Conservation (phyloP, 495 filamentous ascomycete genomes). For the Penicillium mononematosum region DNA sequence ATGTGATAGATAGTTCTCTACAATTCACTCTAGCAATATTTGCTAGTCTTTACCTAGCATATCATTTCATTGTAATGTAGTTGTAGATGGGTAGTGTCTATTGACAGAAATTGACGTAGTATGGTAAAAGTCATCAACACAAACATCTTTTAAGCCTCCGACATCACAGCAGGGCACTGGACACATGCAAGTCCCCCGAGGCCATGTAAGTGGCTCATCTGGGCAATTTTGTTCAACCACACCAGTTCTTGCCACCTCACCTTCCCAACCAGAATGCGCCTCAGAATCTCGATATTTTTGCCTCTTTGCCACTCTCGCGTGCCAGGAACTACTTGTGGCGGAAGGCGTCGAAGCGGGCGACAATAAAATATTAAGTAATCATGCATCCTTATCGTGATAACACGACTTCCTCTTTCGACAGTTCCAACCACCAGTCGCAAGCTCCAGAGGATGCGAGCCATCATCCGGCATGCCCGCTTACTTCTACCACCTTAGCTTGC, state of each 20-base stretch:
- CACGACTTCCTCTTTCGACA: conserved; percentile 1
- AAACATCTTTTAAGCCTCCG: not conserved
- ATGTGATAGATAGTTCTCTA: conserved; percentile 15
- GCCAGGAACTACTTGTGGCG: conserved; percentile 9
- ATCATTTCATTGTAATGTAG: not conserved
- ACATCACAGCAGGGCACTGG: too few relatives aligned
- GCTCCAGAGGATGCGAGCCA: conserved; percentile 29
- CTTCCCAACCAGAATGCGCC: not conserved
- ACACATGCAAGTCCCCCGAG: not conserved
- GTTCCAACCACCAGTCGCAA: not conserved
- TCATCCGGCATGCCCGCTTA: conserved; percentile 70
- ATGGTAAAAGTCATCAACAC: not conserved
- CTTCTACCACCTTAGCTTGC: conserved; percentile 88
- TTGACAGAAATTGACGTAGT: not conserved
- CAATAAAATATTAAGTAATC: conserved; percentile 5
- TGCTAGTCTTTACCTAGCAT: conserved; percentile 10
- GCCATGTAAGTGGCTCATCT: not conserved
- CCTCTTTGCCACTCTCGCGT: conserved; percentile 11
- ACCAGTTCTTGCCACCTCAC: conserved; percentile 1
- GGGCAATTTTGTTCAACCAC: not conserved
- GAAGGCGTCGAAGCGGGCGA: not conserved
- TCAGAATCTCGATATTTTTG: conserved; percentile 1
- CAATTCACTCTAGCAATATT: conserved; percentile 18
- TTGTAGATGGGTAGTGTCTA: not conserved
- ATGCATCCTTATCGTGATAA: conserved; percentile 16